phyloP scores from a whole-genome alignment of 2,329 filamentous ascomycete genomes.

The Fusarium subglutinans region DNA sequence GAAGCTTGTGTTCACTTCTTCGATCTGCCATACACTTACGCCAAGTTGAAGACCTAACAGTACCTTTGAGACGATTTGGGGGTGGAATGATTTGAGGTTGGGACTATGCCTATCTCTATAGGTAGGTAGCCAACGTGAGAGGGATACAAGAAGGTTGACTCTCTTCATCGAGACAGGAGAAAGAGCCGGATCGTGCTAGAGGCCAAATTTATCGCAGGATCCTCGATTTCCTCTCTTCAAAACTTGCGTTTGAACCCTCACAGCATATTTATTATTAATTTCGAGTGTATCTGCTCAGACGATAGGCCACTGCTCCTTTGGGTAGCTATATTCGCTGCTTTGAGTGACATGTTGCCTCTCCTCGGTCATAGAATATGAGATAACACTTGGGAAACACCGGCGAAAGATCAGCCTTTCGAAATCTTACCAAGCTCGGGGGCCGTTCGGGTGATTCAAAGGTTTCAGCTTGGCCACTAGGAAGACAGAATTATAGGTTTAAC shows the following conservation, averaged over 20 bases:
- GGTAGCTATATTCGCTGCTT: not conserved
- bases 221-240: not conserved
- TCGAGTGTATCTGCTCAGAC: not conserved
- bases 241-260: not conserved
- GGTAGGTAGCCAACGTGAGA: not conserved
- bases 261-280: not conserved
- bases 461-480: not conserved
- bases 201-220: not conserved
- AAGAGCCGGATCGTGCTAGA: not conserved
- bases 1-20: constrained; percentile 13
- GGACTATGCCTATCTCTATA: not conserved
- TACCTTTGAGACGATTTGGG: not conserved
- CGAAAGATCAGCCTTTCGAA: not conserved
- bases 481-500: not conserved
- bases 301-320: not conserved
- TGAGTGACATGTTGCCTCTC: not conserved
- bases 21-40: not conserved
- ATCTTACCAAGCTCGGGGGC: not conserved
- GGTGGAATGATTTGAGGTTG: not conserved
- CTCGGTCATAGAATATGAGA: not conserved
- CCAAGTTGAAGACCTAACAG: not conserved
- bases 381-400: not conserved
- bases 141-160: not conserved
- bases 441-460: not conserved
- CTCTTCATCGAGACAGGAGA: not conserved